Evolutionary conservation across 176 grass and related monocot species (phyloP), one percentile per base, ranked within the genome.

Genomic region (Lolium rigidum): DNA sequence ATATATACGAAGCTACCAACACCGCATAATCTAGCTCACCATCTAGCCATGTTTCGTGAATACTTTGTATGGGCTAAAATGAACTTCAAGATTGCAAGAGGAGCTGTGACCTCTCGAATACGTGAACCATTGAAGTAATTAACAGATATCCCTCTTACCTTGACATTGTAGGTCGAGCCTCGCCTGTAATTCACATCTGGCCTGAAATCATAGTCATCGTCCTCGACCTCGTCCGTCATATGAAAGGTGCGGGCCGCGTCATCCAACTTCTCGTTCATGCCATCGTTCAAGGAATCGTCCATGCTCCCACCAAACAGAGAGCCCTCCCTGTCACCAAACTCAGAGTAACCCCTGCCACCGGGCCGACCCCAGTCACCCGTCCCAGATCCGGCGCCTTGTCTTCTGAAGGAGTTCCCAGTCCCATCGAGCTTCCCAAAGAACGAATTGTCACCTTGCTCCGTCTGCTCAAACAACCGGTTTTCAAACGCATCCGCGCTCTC

Each of bases 391-490:
- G 28, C 59, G 13, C 62, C 60, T 5, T 70, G 80, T 69, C 84
- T 91, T 38, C 51, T 47, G 62, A 50, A 52, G 60, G 82, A 59
- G 47, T 39, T 92, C 41, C 85, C 82, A 22, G 72, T 5, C 50
- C 76, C 80, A 61, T 99, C 90, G 8, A 98, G 93, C 11, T 90
- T 95, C 57, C 7, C 2, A 56, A 74, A 95, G 26, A 95, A 82
- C 2, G 86, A 12, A 17, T 65, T 80, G 5, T 63, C 50, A 9
- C 70, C 77, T 13, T 15, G 2, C n/a, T 39, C 77, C 52, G 51
- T 55, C 44, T 61, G 64, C 37, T 31, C 46, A 3, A 98, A 89
- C 77, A 95, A 12, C 37, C 94, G 84, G 2, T 86, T 55, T 50
- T 90, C 77, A 43, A 96, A 92, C 48, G 90, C 88, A 1, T 91